These are phyloP conservation scores for Geotrichum klebahnii DNA, from an alignment of 1,139 yeast species.

Conservation along the genomic window DNA sequence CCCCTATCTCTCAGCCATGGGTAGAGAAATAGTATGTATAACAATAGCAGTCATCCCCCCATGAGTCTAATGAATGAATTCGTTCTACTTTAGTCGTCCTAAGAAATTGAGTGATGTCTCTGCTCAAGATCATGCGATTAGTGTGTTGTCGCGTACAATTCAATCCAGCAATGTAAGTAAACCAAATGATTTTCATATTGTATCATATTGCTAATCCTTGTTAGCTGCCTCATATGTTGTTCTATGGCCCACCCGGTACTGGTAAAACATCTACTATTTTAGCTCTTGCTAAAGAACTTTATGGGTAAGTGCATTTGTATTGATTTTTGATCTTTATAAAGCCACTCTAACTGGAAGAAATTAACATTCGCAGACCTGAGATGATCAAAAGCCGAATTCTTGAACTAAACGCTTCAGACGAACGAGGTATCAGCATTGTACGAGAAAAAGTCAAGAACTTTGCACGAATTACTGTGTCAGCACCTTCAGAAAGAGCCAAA, in stretches of 20 bases:
- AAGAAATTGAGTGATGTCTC: conserved; percentile 77
- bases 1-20: conserved; percentile 49
- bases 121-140: conserved; percentile 87
- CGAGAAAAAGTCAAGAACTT: conserved; percentile 89
- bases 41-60: no score
- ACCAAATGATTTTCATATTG: neutral
- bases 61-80: neutral
- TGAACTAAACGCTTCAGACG: conserved; percentile 94
- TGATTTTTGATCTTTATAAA: neutral
- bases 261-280: conserved; percentile 92
- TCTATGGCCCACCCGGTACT: conserved; percentile 97
- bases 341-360: no score
- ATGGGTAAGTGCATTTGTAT: conserved; percentile 44
- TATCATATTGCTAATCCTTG: neutral
- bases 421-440: conserved; percentile 88
- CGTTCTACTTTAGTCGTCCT: conserved; percentile 52
- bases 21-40: conserved; percentile 60
- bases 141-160: conserved; percentile 74
- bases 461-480: conserved; percentile 82
- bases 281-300: conserved; percentile 80
- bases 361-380: conserved; percentile 29
- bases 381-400: conserved; percentile 72
- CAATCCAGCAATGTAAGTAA: conserved; percentile 58
- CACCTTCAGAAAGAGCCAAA: conserved; percentile 64
- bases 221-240: conserved; percentile 75